Evolutionary conservation across 768 basidiomycete genomes (phyloP), one percentile per base, ranked within the genome.

Genomic region (Leccinum disarticulatum): DNA sequence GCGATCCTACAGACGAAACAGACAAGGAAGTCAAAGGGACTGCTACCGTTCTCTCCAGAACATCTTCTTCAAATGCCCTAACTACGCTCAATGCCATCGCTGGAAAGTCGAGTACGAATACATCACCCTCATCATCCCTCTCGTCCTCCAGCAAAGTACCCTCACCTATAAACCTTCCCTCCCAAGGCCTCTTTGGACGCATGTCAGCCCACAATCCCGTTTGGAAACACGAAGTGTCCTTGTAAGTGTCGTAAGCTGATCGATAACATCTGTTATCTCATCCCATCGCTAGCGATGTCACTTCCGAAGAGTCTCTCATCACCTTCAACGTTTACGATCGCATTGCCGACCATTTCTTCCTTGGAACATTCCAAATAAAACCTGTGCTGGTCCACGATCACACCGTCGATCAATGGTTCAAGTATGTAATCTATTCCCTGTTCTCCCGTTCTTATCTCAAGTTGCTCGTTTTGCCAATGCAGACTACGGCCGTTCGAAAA

Each of bases 161-260:
- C 70, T 77, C 69, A 2, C 63, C 69, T 28, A 58, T 48, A 55
- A 55, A 59, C 58, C 62, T 72, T 15, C 55, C 76, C 36, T 68
- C 68, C 1, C 80, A 79, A 52, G 74, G 79, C 6, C 80, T 90
- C 55, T 88, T 91, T 66, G 82, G 84, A 60, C 80, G 86, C 54
- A 73, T 85, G 38, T 87, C 86, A 19, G 82, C 91, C 58, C 83
- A 92, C 69, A 98, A 94, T 78, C 96, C 97, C 11, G 88, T 95
- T 22, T 99, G 97, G 97, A 99, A 99, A 77, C 96, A 98, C 73
- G 91, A 98, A 73, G 97, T 98, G 35, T 88, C 92, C 48, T 99
- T 99, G 96, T 98, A 75, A 76, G 95, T 83, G 31, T 55, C 62
- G 27, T 64, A 31, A 22, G 28, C 48, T 22, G 14, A 53, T 59